Evolutionary conservation across 179 eudicot genomes (phyloP).

Genomic region (Camellia oleifera): DNA sequence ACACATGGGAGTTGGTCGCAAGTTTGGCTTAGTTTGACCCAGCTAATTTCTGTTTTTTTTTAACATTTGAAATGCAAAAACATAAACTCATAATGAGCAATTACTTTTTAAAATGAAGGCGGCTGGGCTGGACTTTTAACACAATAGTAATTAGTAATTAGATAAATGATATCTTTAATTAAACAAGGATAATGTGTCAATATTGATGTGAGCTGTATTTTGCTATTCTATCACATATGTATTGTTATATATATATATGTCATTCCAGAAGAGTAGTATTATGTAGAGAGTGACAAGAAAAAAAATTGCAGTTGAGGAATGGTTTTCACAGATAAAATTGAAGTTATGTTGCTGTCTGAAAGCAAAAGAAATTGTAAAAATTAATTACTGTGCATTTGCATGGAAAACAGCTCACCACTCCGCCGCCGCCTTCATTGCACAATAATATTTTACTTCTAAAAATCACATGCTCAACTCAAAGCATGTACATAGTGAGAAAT

Average conservation of each 20-base stretch:
- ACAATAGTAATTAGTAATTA: too few relatives aligned
- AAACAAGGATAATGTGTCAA: background rate
- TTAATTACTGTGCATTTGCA: too few relatives aligned
- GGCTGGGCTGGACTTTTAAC: too few relatives aligned
- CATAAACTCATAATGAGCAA: too few relatives aligned
- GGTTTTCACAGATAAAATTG: background rate
- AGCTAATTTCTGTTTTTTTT: too few relatives aligned
- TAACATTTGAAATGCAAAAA: too few relatives aligned
- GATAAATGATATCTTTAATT: background rate
- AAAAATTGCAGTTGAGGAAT: constrained; percentile 3
- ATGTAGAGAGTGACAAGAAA: background rate
- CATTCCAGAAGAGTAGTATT: background rate
- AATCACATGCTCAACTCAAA: background rate
- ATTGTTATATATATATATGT: background rate
- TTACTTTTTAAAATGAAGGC: too few relatives aligned
- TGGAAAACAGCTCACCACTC: background rate
- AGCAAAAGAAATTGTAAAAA: background rate
- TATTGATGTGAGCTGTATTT: background rate
- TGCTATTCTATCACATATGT: background rate
- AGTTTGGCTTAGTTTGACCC: too few relatives aligned
- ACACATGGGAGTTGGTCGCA: too few relatives aligned
- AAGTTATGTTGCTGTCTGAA: background rate
- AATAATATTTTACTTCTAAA: background rate
- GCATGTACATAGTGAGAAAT: too few relatives aligned
- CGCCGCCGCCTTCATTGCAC: background rate